These are phyloP conservation scores for Dothidotthia symphoricarpi DNA, from an alignment of 2,329 filamentous ascomycete species.

Conservation along the genomic window DNA sequence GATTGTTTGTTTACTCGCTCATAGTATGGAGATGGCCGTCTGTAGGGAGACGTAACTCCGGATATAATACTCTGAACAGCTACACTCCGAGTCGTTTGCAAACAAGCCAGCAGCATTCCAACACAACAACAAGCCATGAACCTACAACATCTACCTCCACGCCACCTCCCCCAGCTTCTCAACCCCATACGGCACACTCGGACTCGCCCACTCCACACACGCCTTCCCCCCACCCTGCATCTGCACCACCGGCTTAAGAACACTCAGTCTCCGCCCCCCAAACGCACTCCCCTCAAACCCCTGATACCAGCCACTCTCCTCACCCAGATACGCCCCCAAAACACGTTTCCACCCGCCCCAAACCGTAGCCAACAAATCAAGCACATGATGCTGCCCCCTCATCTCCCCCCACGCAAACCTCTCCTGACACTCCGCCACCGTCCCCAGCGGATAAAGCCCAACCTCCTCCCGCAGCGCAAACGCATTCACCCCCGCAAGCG, in stretches of 20 bases:
- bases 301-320: constrained; percentile 23
- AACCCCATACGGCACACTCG: constrained; percentile 15
- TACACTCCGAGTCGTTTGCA: too few relatives aligned
- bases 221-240: constrained; percentile 6
- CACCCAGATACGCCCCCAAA: constrained; percentile 13
- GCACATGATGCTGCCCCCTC: constrained; percentile 31
- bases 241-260: constrained; percentile 25
- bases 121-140: too few relatives aligned
- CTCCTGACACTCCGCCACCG: constrained; percentile 24
- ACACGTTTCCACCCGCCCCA: constrained; percentile 29
- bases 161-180: constrained; percentile 7
- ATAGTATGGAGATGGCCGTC: too few relatives aligned
- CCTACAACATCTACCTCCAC: constrained; percentile 7
- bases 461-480: constrained; percentile 34
- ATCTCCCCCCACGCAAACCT: constrained; percentile 27
- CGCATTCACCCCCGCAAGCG: constrained; percentile 34
- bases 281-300: constrained; percentile 19
- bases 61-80: too few relatives aligned
- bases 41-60: too few relatives aligned
- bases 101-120: too few relatives aligned
- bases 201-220: constrained; percentile 8
- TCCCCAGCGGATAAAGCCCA: constrained; percentile 32
- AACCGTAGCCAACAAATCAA: constrained; percentile 28
- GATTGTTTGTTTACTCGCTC: too few relatives aligned
- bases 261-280: constrained; percentile 24